Conservation (phyloP, 768 basidiomycete genomes). For the Leccinellum luteum region DNA sequence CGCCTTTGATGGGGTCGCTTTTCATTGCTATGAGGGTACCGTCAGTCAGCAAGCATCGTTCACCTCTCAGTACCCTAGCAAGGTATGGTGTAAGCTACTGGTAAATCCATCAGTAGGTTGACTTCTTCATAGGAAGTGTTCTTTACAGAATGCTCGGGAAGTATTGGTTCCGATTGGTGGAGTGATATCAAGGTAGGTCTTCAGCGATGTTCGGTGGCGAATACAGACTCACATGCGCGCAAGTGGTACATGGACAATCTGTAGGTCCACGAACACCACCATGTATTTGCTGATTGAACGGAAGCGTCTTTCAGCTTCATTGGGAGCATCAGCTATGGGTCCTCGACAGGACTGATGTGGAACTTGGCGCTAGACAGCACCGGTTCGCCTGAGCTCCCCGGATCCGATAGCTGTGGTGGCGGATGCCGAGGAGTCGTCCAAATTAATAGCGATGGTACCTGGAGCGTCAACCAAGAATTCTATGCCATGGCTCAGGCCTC, state of each 20-base stretch:
- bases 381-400: constrained; percentile 64
- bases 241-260: constrained; percentile 73
- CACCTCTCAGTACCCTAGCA: constrained; percentile 51
- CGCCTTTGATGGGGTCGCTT: constrained; percentile 63
- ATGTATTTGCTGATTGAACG: constrained; percentile 26
- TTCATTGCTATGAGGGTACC: constrained; percentile 68
- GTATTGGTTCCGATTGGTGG: constrained; percentile 74
- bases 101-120: not conserved
- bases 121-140: constrained; percentile 34
- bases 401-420: constrained; percentile 58
- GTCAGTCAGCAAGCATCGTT: constrained; percentile 55
- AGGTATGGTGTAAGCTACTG: constrained; percentile 32
- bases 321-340: constrained; percentile 33
- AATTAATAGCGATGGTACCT: constrained; percentile 61
- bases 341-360: constrained; percentile 64
- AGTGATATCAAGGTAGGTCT: constrained; percentile 63
- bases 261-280: constrained; percentile 32
- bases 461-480: constrained; percentile 72
- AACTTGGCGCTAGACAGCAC: constrained; percentile 64
- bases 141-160: constrained; percentile 65
- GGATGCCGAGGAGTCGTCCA: constrained; percentile 69
- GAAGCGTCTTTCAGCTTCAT: constrained; percentile 32
- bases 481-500: constrained; percentile 75
- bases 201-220: not conserved
- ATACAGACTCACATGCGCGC: constrained; percentile 8